phyloP scores from a whole-genome alignment of 208 protist genomes.

The Acanthamoeba lenticulata region DNA sequence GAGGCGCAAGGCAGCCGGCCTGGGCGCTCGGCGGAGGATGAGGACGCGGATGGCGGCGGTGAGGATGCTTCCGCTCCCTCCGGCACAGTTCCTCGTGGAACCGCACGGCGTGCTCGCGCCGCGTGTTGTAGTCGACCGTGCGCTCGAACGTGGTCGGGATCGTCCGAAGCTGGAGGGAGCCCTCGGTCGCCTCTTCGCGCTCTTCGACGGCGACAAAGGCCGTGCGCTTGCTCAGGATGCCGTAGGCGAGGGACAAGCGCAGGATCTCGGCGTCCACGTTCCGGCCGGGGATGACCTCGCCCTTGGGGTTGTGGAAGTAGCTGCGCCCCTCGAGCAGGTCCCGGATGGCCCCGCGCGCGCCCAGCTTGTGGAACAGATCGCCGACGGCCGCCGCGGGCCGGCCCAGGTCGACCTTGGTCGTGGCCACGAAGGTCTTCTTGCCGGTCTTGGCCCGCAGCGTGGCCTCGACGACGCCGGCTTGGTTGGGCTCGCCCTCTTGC shows the following conservation, averaged over 20 bases:
- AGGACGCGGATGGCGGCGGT: not conserved
- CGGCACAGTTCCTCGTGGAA: no score
- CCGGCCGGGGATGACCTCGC: not conserved
- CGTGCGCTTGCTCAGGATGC: constrained; percentile 76
- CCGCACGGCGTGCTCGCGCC: no score
- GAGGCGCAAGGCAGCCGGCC: no score
- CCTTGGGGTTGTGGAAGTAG: constrained; percentile 41
- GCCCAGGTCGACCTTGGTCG: not conserved
- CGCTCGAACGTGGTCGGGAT: not conserved
- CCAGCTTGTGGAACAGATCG: constrained; percentile 39
- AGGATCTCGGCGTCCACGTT: not conserved
- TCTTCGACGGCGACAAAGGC: constrained; percentile 78
- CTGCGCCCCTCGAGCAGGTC: constrained; percentile 19
- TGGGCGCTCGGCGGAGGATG: no score
- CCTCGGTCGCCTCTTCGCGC: constrained; percentile 49
- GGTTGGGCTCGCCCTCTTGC: not conserved
- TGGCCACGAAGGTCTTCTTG: not conserved
- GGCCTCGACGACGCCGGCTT: not conserved
- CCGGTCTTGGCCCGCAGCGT: not conserved
- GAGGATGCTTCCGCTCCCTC: not conserved
- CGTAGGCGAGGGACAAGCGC: not conserved
- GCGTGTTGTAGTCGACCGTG: no score
- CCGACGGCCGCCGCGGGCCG: not conserved
- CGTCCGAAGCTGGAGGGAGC: constrained; percentile 5
- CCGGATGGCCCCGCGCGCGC: not conserved